Base-by-base conservation (phyloP, 2,329 filamentous ascomycete species). In the Acrodontium crateriforme region DNA sequence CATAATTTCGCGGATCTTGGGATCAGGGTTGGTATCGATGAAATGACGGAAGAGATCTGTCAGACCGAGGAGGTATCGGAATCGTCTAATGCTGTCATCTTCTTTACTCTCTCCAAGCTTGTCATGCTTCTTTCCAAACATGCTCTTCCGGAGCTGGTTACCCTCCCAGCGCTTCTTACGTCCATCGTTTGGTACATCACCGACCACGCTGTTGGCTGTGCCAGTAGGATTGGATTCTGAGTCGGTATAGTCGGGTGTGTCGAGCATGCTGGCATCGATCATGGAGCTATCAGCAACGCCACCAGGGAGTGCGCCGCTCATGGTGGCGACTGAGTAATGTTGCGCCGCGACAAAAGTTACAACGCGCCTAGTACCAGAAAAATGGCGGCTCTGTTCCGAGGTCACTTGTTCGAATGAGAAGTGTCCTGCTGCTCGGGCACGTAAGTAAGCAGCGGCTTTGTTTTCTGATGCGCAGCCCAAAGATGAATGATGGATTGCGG, bases 1-100 rank as follows among this genome's bases (percentile, higher is more conserved):
- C 69, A 95, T 89, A 44, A 94, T 83, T 33, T 92, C 81, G 45
- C 87, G 81, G 47, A 95, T 89, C 45, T 81, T 82, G 10, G 89
- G 87, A 49, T 98, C 85, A 4, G 85, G 87, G 50, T 94, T 98
- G 6, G 84, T 83, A 51, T 95, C 85, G 59, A 98, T 98, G 56
- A 98, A 98, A 59, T 98, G 89, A 40, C 91, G 83, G 63, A 98
- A 98, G 12, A 98, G 67, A 49, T 98, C 89, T 10, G 89, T 98
- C 28, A 98, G 65, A 15, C 91, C 91, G 9, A 98, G 70, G 2
- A 98, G 70, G 53, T 98, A 98, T 39, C 84, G 77, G 54, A 98
- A 98, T 52, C 89, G 71, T 44, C 87, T 74, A 49, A 95, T 82
- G 1, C 83, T 91, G 49, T 95, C 87, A 64, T 94, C 82, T 61